Percentiles rank a stretch among this genome's conserved stretches.
Conservation (phyloP, 2,329 filamentous ascomycete species). For the Talaromyces sp. region DNA sequence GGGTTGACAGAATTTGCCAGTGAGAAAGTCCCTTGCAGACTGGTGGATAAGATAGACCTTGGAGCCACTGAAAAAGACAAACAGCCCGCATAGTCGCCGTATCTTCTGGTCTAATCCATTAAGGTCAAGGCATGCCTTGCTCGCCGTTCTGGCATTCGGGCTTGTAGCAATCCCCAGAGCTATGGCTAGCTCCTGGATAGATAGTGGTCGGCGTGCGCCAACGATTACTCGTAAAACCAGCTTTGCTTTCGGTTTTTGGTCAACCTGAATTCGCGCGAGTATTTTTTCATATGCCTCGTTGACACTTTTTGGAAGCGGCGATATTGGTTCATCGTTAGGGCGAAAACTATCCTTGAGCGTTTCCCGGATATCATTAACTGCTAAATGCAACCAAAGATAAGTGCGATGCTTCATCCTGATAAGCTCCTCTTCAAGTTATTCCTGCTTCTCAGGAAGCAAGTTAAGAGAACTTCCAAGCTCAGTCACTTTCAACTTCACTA, state of each 20-base stretch:
- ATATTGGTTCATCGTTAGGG: background rate
- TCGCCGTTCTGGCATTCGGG: background rate
- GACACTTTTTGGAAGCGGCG: background rate
- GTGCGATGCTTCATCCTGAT: constrained; percentile 25
- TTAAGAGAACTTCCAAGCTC: too few relatives aligned
- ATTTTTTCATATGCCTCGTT: background rate
- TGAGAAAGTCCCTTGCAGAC: constrained; percentile 38
- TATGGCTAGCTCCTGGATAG: background rate
- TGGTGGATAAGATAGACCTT: constrained; percentile 39
- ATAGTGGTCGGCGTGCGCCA: background rate
- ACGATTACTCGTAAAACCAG: background rate
- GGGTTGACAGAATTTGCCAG: constrained; percentile 3
- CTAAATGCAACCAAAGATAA: constrained; percentile 37
- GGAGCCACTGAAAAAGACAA: constrained; percentile 29
- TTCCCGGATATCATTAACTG: constrained; percentile 28
- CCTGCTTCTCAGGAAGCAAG: background rate
- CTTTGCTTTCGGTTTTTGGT: background rate
- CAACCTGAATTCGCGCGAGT: background rate
- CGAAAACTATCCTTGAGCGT: background rate
- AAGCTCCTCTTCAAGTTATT: background rate
- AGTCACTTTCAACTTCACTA: background rate
- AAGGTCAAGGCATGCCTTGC: background rate
- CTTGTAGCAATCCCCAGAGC: background rate
- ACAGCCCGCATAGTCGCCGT: constrained; percentile 31
- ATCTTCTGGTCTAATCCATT: constrained; percentile 18